phyloP scores from a whole-genome alignment of 345 rosid species.

The Lumnitzera littorea region DNA sequence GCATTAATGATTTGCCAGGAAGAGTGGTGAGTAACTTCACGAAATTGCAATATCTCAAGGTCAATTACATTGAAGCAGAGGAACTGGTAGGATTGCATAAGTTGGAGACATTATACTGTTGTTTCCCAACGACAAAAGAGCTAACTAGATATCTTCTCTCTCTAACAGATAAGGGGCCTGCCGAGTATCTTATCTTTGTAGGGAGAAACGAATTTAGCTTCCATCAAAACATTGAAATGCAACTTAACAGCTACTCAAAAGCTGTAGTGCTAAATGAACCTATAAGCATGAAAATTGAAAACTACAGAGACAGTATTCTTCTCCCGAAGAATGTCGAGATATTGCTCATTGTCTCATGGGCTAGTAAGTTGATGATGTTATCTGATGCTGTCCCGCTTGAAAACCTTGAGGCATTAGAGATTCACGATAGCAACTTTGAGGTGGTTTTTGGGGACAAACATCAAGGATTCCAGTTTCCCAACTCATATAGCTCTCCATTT shows the following conservation, averaged over 20 bases:
- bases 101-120: slow-evolving; percentile 7
- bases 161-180: no score
- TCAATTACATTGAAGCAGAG: not conserved
- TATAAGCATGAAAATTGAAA: no score
- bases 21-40: slow-evolving; percentile 7
- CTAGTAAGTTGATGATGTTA: no score
- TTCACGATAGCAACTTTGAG: slow-evolving; percentile 1
- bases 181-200: no score
- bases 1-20: not conserved
- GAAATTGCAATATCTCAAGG: not conserved
- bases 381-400: not conserved
- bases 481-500: not conserved
- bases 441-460: not conserved
- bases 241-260: no score
- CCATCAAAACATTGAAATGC: no score
- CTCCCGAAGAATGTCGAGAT: no score
- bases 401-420: not conserved
- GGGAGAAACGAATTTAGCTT: no score
- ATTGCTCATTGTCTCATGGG: no score
- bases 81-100: slow-evolving; percentile 11
- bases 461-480: not conserved
- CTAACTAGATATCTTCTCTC: not conserved
- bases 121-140: not conserved
- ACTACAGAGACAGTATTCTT: no score
- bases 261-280: no score